Percentiles rank a stretch among this genome's conserved stretches.
phyloP scores from a whole-genome alignment of 345 rosid species.

The Eutrema heterophyllum region DNA sequence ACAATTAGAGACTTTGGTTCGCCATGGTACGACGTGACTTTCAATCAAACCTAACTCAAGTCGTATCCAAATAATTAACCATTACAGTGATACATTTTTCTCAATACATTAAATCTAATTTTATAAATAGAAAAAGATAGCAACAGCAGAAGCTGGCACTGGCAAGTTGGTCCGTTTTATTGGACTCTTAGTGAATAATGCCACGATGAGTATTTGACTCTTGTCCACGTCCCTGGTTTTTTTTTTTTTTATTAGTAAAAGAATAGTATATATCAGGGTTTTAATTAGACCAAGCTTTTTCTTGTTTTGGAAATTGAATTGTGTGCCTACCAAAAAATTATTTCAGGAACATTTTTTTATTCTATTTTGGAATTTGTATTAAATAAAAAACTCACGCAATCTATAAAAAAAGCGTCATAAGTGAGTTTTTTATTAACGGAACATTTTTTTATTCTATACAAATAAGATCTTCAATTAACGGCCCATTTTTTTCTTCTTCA shows the following conservation, averaged over 20 bases:
- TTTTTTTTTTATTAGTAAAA: neutral
- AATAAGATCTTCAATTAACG: no score
- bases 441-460: no score
- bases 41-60: constrained; percentile 3
- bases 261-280: neutral
- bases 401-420: neutral
- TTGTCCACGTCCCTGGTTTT: neutral
- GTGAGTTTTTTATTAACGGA: no score
- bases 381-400: neutral
- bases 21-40: neutral
- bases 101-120: no score
- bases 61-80: constrained; percentile 2
- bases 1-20: neutral
- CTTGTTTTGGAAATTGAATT: constrained; percentile 3
- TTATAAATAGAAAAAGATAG: neutral
- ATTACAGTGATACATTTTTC: neutral
- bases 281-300: constrained; percentile 22
- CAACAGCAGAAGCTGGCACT: constrained; percentile 24
- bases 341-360: neutral
- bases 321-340: constrained; percentile 14
- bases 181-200: constrained; percentile 15
- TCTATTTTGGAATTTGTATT: neutral
- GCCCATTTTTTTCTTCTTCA: no score
- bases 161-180: constrained; percentile 22
- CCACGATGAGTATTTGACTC: constrained; percentile 19